Conservation (phyloP, 164 flowering plant genomes). For the Platanus orientalis region DNA sequence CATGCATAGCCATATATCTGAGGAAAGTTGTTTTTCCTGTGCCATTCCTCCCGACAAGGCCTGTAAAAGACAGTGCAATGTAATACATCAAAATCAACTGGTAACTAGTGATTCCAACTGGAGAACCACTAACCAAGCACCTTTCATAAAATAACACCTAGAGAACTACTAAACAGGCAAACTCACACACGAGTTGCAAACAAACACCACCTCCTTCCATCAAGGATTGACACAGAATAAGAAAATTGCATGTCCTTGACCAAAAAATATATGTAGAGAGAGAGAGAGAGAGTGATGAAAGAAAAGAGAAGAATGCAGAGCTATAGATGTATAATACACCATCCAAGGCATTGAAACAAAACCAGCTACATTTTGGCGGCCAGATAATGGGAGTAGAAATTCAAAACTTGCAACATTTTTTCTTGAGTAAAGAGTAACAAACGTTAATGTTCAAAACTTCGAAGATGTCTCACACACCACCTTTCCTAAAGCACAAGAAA, state of each 20-base stretch:
- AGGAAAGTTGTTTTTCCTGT: constrained; percentile 97
- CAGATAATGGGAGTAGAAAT: too few species aligned
- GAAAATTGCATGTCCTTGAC: neutral
- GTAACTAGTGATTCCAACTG: neutral
- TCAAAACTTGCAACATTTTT: too few species aligned
- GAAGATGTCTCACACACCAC: neutral
- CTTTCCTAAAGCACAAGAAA: too few species aligned
- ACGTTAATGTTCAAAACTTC: too few species aligned
- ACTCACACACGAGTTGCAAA: neutral
- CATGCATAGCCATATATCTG: constrained; percentile 96
- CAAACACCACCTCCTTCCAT: neutral
- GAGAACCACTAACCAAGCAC: neutral
- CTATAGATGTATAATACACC: too few species aligned
- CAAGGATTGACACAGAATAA: neutral
- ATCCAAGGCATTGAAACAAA: too few species aligned
- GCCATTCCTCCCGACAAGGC: constrained; percentile 98
- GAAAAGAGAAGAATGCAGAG: neutral
- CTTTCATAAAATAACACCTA: too few species aligned
- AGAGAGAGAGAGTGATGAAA: too few species aligned
- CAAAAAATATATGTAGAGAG: too few species aligned
- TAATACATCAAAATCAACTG: neutral
- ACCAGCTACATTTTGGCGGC: too few species aligned
- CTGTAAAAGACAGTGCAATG: constrained; percentile 26
- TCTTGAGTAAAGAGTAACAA: too few species aligned
- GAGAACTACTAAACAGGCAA: neutral